Percentiles rank a stretch among this genome's conserved stretches.
Conservation (phyloP, 2,329 filamentous ascomycete genomes). For the Xenoacremonium recifei region DNA sequence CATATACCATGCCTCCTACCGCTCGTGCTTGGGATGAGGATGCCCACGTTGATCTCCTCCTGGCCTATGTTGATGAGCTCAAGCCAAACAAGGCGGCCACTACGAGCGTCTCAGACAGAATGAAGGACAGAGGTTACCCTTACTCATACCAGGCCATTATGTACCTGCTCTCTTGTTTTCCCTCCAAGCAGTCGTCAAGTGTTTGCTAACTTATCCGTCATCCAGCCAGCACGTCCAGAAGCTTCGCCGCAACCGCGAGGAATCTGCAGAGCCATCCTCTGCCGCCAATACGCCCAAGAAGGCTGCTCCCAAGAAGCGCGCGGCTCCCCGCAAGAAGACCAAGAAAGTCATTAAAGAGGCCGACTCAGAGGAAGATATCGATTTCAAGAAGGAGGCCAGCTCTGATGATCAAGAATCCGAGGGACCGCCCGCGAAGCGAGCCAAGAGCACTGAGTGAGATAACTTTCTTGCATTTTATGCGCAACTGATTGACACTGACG, state of each 20-base stretch:
- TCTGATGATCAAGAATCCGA: slow-evolving; percentile 8
- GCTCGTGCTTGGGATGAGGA: slow-evolving; percentile 33
- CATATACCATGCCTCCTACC: slow-evolving; percentile 16
- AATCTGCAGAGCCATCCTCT: slow-evolving; percentile 6
- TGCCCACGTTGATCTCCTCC: slow-evolving; percentile 39
- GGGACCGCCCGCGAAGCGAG: slow-evolving; percentile 22
- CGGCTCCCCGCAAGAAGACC: slow-evolving; percentile 24
- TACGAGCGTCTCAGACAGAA: slow-evolving; percentile 28
- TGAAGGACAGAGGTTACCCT: slow-evolving; percentile 34
- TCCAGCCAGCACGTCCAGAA: slow-evolving; percentile 47
- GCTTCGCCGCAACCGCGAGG: slow-evolving; percentile 35
- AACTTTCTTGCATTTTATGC: not conserved
- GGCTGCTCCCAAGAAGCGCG: slow-evolving; percentile 29
- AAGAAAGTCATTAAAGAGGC: slow-evolving; percentile 17
- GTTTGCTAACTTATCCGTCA: slow-evolving; percentile 12
- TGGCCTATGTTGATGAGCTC: slow-evolving; percentile 33
- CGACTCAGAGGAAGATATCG: slow-evolving; percentile 21
- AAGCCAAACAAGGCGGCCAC: slow-evolving; percentile 35
- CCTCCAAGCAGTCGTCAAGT: not conserved
- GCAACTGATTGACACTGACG: too few species aligned
- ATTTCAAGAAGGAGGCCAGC: slow-evolving; percentile 25
- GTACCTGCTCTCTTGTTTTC: slow-evolving; percentile 32
- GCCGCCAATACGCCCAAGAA: slow-evolving; percentile 25
- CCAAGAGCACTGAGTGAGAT: slow-evolving; percentile 21
- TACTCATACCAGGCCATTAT: slow-evolving; percentile 40